Conservation (phyloP, 1,139 yeast species). For the Yamadazyma conglobata region DNA sequence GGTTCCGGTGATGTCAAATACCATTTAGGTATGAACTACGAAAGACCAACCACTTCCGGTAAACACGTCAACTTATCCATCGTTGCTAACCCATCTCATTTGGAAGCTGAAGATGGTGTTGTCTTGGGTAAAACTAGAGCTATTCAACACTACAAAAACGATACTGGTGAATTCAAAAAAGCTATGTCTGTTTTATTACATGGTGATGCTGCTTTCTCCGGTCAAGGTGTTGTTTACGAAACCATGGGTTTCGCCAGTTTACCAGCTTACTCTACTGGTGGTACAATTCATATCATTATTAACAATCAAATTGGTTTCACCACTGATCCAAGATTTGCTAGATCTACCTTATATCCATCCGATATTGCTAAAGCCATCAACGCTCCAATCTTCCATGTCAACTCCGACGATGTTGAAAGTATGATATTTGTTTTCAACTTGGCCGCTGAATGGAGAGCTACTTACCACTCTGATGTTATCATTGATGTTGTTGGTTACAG, state of each 20-base stretch:
- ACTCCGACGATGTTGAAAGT: conserved; percentile 97
- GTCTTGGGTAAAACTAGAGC: conserved; percentile 98
- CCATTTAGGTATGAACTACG: conserved; percentile 98
- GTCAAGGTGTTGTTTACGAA: conserved; percentile 98
- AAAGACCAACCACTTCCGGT: conserved; percentile 98
- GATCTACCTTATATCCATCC: conserved; percentile 97
- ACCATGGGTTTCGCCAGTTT: conserved; percentile 91
- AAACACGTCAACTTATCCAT: conserved; percentile 90
- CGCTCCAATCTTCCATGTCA: conserved; percentile 98
- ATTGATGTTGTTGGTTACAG: conserved; percentile 98
- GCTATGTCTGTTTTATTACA: conserved; percentile 92
- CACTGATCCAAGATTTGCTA: conserved; percentile 94
- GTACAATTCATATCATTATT: conserved; percentile 92
- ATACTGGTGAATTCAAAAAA: conserved; percentile 75
- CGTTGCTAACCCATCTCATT: conserved; percentile 98
- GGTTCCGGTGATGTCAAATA: conserved; percentile 99
- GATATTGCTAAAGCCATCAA: conserved; percentile 95
- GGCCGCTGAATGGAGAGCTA: conserved; percentile 98
- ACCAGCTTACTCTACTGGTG: conserved; percentile 97
- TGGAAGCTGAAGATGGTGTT: conserved; percentile 98
- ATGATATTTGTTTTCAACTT: conserved; percentile 86
- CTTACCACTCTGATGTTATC: conserved; percentile 93
- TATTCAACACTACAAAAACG: conserved; percentile 86
- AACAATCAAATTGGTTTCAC: conserved; percentile 99
- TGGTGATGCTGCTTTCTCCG: conserved; percentile 99